phyloP scores from a whole-genome alignment of 768 basidiomycete species.

The Gloeostereum incarnatum region DNA sequence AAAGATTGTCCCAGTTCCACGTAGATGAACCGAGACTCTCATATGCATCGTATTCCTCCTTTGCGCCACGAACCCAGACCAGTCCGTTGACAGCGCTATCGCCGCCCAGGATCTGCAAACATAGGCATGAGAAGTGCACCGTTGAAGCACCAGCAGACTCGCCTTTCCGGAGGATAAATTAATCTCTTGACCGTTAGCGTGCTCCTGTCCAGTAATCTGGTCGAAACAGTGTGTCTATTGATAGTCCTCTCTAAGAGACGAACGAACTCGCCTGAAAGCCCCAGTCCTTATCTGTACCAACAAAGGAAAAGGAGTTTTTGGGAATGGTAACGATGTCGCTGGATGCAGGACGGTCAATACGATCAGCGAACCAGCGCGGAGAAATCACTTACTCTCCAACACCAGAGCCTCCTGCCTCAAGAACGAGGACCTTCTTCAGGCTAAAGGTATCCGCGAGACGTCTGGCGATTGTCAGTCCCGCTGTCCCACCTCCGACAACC shows the following conservation, averaged over 20 bases:
- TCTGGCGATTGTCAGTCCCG: constrained; percentile 22
- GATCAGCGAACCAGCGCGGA: neutral
- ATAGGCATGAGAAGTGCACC: constrained; percentile 1
- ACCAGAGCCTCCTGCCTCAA: constrained; percentile 22
- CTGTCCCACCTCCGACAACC: constrained; percentile 23
- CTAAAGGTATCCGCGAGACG: constrained; percentile 17
- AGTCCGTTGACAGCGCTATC: constrained; percentile 25
- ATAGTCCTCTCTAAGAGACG: neutral
- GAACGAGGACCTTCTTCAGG: constrained; percentile 18
- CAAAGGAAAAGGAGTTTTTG: constrained; percentile 16
- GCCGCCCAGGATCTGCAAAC: constrained; percentile 23
- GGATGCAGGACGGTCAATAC: neutral
- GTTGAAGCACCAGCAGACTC: neutral
- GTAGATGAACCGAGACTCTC: constrained; percentile 15
- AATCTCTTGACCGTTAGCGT: constrained; percentile 14
- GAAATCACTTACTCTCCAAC: constrained; percentile 12
- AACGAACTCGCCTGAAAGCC: constrained; percentile 11
- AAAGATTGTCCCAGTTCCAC: constrained; percentile 28
- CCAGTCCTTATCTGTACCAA: constrained; percentile 19
- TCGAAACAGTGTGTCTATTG: neutral
- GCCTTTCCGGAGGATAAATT: constrained; percentile 21
- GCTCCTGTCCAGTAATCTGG: constrained; percentile 15
- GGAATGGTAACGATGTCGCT: constrained; percentile 20
- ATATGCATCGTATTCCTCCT: constrained; percentile 20
- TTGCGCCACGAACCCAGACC: constrained; percentile 22